Conservation (phyloP, 2,329 filamentous ascomycete species). For the Colletotrichum chrysophilum region DNA sequence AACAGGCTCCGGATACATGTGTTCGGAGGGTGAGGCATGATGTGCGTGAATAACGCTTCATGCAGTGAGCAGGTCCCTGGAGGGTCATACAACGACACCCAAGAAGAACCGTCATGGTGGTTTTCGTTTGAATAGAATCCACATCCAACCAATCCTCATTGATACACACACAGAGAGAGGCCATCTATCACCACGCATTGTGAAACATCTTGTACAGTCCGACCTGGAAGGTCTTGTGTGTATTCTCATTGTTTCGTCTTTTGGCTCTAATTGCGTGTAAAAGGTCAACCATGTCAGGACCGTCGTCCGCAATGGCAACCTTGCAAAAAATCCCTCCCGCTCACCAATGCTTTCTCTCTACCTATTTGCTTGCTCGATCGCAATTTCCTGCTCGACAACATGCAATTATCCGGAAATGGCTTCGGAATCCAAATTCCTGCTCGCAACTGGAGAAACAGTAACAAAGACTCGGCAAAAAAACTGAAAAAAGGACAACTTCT, state of each 20-base stretch:
- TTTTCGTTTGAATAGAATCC: slow-evolving; percentile 7
- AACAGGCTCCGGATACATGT: background rate
- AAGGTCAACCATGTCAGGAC: background rate
- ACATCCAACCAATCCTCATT: background rate
- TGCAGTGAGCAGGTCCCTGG: background rate
- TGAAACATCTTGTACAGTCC: background rate
- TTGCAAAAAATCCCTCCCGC: background rate
- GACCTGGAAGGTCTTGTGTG: background rate
- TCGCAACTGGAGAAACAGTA: background rate
- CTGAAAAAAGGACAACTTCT: background rate
- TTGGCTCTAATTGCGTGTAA: background rate
- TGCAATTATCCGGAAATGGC: slow-evolving; percentile 21
- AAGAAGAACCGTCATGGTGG: background rate
- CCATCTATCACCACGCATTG: background rate
- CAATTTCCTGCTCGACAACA: slow-evolving; percentile 14
- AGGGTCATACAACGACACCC: background rate
- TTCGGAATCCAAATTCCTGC: slow-evolving; percentile 13
- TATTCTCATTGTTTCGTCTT: background rate
- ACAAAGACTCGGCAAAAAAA: slow-evolving; percentile 1
- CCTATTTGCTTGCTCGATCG: slow-evolving; percentile 3
- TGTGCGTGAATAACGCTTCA: background rate
- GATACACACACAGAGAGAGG: background rate
- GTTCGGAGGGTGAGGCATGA: background rate
- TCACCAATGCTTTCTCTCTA: background rate
- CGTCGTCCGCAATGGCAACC: background rate